These are phyloP conservation scores for Trichoderma orchidacearum DNA, from an alignment of 495 filamentous ascomycete species.

Conservation along the genomic window DNA sequence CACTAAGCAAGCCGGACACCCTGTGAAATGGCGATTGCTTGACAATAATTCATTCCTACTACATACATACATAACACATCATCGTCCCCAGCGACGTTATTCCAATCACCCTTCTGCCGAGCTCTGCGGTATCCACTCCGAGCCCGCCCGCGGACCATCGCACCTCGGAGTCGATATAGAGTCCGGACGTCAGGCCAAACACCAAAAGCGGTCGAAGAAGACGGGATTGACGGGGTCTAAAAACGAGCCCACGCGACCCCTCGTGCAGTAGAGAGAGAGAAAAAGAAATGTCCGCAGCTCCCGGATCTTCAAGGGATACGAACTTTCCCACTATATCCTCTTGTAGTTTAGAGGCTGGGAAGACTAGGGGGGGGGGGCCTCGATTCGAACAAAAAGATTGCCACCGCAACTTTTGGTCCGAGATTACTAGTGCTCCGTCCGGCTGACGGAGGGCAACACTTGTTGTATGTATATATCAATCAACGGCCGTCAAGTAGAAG, in stretches of 20 bases:
- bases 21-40: no score
- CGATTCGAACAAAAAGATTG: neutral
- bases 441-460: neutral
- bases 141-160: neutral
- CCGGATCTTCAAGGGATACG: neutral
- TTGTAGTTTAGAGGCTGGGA: neutral
- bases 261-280: neutral
- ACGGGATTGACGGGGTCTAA: no score
- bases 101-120: no score
- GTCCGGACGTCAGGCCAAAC: neutral
- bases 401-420: neutral
- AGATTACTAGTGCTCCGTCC: neutral
- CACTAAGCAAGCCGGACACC: no score
- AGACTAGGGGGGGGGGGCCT: neutral
- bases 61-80: no score
- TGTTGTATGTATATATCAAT: no score
- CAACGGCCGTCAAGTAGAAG: neutral
- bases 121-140: neutral
- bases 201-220: neutral
- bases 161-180: neutral
- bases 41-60: no score
- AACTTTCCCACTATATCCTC: neutral
- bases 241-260: neutral
- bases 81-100: no score
- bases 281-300: neutral